Conservation (phyloP, 2,329 filamentous ascomycete genomes). For the Fonsecaea pedrosoi region DNA sequence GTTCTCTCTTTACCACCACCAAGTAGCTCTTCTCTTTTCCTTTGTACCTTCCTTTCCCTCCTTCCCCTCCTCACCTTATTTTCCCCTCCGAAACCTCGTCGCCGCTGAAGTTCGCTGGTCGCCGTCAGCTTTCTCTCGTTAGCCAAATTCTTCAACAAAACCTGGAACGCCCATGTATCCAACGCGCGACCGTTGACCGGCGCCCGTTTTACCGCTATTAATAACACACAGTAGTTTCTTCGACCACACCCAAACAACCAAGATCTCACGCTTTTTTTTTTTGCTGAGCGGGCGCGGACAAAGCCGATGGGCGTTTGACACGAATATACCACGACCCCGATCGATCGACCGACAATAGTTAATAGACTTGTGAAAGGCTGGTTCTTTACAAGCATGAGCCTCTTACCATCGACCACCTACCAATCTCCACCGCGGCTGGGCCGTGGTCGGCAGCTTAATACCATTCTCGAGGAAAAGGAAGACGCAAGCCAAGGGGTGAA, state of each 20-base stretch:
- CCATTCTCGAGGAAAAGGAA: conserved; percentile 65
- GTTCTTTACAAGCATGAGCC: conserved; percentile 41
- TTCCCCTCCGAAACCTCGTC: conserved; percentile 20
- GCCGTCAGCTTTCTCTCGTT: conserved; percentile 36
- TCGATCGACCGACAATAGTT: conserved; percentile 5
- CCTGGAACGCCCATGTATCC: conserved; percentile 2
- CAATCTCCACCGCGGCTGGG: conserved; percentile 63
- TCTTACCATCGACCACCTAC: conserved; percentile 59
- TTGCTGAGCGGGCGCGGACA: conserved; percentile 15
- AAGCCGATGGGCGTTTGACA: conserved; percentile 18
- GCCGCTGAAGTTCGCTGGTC: conserved; percentile 37
- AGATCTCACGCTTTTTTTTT: background rate
- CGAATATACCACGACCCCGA: background rate
- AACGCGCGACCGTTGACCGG: conserved; percentile 34
- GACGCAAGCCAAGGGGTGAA: conserved; percentile 41
- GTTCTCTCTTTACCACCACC: conserved; percentile 11
- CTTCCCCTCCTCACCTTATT: background rate
- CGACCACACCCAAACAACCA: background rate
- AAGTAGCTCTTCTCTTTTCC: conserved; percentile 21
- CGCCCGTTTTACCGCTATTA: conserved; percentile 30
- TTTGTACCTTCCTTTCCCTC: conserved; percentile 14
- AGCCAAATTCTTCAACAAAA: conserved; percentile 6
- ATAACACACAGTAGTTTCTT: conserved; percentile 32
- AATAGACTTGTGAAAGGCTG: conserved; percentile 31
- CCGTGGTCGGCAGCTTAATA: conserved; percentile 66